Evolutionary conservation across 169 alveolate species (phyloP).

Genomic region (Plasmodium fragile): DNA sequence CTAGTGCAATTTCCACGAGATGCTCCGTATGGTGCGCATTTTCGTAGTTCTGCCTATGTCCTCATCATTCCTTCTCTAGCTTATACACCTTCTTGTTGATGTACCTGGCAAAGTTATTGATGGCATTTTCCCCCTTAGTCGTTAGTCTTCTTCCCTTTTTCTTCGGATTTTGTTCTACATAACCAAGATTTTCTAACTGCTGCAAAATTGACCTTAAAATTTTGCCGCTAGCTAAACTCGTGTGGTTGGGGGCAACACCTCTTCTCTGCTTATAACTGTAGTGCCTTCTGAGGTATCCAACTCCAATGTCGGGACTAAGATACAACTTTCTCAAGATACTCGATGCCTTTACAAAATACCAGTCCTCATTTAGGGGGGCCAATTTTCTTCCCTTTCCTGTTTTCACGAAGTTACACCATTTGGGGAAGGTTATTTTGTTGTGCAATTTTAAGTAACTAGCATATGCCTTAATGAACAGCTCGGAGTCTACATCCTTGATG

Average conservation of each 20-base stretch:
- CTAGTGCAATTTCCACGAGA: too few species aligned
- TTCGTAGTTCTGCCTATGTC: not conserved
- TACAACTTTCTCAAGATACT: constrained; percentile 96
- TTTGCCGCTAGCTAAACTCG: constrained; percentile 95
- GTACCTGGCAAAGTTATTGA: constrained; percentile 89
- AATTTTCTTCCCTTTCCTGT: constrained; percentile 95
- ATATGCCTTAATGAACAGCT: constrained; percentile 94
- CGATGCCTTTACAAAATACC: constrained; percentile 98
- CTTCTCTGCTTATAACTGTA: constrained; percentile 94
- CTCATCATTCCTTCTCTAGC: constrained; percentile 3
- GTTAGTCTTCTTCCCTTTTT: constrained; percentile 89
- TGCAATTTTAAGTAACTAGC: constrained; percentile 96
- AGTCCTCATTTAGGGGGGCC: constrained; percentile 96
- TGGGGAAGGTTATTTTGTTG: constrained; percentile 95
- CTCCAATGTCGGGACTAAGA: constrained; percentile 95
- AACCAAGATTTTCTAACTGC: constrained; percentile 94
- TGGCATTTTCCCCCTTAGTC: constrained; percentile 88
- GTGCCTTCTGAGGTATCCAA: constrained; percentile 92
- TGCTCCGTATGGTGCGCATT: not conserved
- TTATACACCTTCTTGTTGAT: constrained; percentile 81
- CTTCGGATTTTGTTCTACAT: constrained; percentile 93
- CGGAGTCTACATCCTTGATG: constrained; percentile 97
- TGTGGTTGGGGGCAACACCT: constrained; percentile 94
- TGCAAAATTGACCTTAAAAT: constrained; percentile 95
- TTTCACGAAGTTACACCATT: constrained; percentile 96